phyloP scores from a whole-genome alignment of 2,329 filamentous ascomycete genomes.

The Pestalotiopsis sp. region DNA sequence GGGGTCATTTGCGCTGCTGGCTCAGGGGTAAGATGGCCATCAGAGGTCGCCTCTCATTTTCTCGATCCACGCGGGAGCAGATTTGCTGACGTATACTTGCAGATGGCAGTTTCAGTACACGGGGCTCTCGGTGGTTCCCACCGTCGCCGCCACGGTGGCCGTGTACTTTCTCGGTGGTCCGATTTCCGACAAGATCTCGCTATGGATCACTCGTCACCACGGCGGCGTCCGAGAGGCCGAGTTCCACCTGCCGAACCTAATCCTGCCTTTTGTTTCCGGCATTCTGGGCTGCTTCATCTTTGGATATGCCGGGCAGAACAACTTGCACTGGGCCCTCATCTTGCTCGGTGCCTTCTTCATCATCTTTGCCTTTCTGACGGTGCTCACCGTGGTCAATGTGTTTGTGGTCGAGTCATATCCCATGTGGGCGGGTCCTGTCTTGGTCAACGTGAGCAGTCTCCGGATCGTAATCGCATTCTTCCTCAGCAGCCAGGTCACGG shows the following conservation, averaged over 20 bases:
- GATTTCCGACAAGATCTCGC: slow-evolving; percentile 32
- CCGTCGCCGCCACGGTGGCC: slow-evolving; percentile 17
- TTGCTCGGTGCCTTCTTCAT: slow-evolving; percentile 25
- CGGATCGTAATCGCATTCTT: slow-evolving; percentile 26
- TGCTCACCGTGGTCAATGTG: slow-evolving; percentile 23
- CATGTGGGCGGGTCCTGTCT: slow-evolving; percentile 25
- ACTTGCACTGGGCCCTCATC: slow-evolving; percentile 22
- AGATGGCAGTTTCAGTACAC: slow-evolving; percentile 19
- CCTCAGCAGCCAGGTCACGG: slow-evolving; percentile 21
- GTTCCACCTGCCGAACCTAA: slow-evolving; percentile 27
- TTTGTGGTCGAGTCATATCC: slow-evolving; percentile 30
- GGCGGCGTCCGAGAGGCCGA: slow-evolving; percentile 28
- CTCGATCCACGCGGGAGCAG: background rate
- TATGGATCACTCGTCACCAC: slow-evolving; percentile 21
- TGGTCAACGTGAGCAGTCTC: slow-evolving; percentile 25
- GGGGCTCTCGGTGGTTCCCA: slow-evolving; percentile 19
- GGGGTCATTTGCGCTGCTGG: slow-evolving; percentile 15
- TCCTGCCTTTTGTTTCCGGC: slow-evolving; percentile 24
- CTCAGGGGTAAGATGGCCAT: slow-evolving; percentile 14
- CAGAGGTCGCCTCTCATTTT: background rate
- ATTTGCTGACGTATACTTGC: slow-evolving; percentile 2
- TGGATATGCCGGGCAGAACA: slow-evolving; percentile 24
- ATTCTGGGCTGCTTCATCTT: slow-evolving; percentile 25
- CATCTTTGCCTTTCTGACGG: slow-evolving; percentile 23
- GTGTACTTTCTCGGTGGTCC: slow-evolving; percentile 33